Evolutionary conservation across 1,284 basidiomycete species (phyloP), one percentile per base, ranked within the genome.

Genomic region (Ustilago bromivora): DNA sequence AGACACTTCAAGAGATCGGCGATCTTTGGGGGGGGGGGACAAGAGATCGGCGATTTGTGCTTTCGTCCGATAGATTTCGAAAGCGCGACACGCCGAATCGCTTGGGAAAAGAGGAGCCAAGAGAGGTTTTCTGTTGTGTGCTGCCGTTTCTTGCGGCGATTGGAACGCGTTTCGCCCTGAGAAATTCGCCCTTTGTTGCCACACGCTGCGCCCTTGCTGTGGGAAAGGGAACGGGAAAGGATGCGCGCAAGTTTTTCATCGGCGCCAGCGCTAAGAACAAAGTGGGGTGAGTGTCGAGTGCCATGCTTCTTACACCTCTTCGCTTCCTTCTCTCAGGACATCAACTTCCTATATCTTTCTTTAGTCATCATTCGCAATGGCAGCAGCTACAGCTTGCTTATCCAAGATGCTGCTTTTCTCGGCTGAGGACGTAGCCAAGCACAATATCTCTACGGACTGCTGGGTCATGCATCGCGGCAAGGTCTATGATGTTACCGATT

Each of bases 401-500:
- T 61, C 76, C 53, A 66, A 73, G 70, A 73, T 80, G 66, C 66
- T 67, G 66, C 68, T 82, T 62, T 78, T 82, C 58, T 66, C 71
- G 7, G 51, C 61, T 13, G 70, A 68, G 15, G 73, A 80, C 32
- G 72, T 85, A 3, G 65, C 81, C 15, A 75, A 76, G 68, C 80
- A 82, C 76, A 91, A 93, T 8, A 81, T 82, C 13, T 93, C 94
- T 86, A 86, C 94, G 19, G 86, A 89, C 66, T 88, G 95, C 65
- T 85, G 88, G 86, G 85, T 89, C 60, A 87, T 87, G 6, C 86
- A 86, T 83, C 80, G 83, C 23, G 88, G 87, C 56, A 84, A 85
- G 49, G 88, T 89, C 36, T 89, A 88, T 84, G 87, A 89, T 70
- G 80, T 89, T 56, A 88, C 89, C 51, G 76, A 85, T 6, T 89